Base-by-base conservation (phyloP, 441 rosid genomes). In the Rhodomyrtus psidioides region DNA sequence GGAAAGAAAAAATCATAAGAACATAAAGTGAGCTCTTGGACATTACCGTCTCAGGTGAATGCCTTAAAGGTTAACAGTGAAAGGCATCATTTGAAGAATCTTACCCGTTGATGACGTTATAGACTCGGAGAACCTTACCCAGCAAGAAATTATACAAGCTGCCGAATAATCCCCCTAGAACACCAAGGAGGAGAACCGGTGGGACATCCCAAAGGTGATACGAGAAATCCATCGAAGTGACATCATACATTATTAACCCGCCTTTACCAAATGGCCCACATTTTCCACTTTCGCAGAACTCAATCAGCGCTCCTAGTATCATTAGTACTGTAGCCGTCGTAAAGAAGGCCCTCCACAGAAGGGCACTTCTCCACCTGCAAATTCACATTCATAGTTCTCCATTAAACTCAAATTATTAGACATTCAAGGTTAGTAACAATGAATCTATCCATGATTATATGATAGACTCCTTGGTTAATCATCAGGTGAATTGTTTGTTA, bases 331-430 rank as follows among this genome's bases (percentile, higher is more conserved):
- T 83, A 53, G 98, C 98, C 26, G 99, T 93, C 21, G 98, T 91
- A 88, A 95, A 96, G 93, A 96, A 96, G 85, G 93, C 91, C 91
- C 98, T 95, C 98, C 98, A 95, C 26, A 96, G 89, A 76, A 95
- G 97, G 70, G 96, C 93, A 91, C 98, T 95, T 89, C 96, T 92
- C 99, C 99, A 96, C 99, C 98, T 96, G 91, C 90, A 92, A 59
- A 42, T 26, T 54, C 60, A 30, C 62, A 82, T 70, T 70, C 79
- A 23, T 10, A 24, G 44, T 39, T 70, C 49, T 34, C 79, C 79
- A 34, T 49, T 34, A 21, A 70, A 39, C 15, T 70, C 79, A 10
- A 70, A 70, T 70, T 70, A 19, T 70, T 21, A 70, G 79, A 34
- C 79, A 39, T 70, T 39, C 42, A 70, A 5, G 1, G n/a, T 26